Evolutionary conservation across 2,329 filamentous ascomycete genomes (phyloP).

Genomic region (Alternaria metachromatica): DNA sequence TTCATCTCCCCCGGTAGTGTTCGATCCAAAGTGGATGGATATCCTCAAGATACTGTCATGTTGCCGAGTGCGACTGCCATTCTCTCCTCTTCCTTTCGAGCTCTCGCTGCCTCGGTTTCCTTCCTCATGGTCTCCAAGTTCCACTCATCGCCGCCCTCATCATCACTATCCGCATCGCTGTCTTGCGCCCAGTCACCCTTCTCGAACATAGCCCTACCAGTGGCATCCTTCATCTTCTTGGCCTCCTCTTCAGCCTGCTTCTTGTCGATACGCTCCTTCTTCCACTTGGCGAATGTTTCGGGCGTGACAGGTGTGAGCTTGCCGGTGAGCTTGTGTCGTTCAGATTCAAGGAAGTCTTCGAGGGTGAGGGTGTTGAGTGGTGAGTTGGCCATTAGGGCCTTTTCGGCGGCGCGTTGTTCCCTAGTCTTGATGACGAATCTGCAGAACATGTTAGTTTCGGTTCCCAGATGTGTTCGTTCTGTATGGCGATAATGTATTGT

Average conservation of each 20-base stretch:
- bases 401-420: slow-evolving; percentile 93
- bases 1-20: background rate
- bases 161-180: slow-evolving; percentile 60
- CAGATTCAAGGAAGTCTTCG: slow-evolving; percentile 96
- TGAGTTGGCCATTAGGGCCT: slow-evolving; percentile 93
- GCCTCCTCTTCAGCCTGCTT: slow-evolving; percentile 94
- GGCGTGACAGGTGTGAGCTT: slow-evolving; percentile 91
- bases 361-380: slow-evolving; percentile 92
- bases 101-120: slow-evolving; percentile 80
- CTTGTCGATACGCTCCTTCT: slow-evolving; percentile 91
- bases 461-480: background rate
- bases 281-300: slow-evolving; percentile 95
- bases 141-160: slow-evolving; percentile 69
- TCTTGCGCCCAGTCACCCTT: slow-evolving; percentile 87
- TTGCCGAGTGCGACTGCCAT: slow-evolving; percentile 44
- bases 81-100: slow-evolving; percentile 79
- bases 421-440: slow-evolving; percentile 98
- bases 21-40: background rate
- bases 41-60: slow-evolving; percentile 26
- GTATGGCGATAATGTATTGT: background rate
- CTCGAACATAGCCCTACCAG: slow-evolving; percentile 93
- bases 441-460: slow-evolving; percentile 18
- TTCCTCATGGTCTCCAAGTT: slow-evolving; percentile 82
- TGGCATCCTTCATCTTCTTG: slow-evolving; percentile 90
- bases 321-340: slow-evolving; percentile 93